A percentile compares a stretch with the other conserved stretches of the same genome.
Evolutionary conservation across 1,139 yeast species (phyloP).

Genomic region (Pichia sp.): DNA sequence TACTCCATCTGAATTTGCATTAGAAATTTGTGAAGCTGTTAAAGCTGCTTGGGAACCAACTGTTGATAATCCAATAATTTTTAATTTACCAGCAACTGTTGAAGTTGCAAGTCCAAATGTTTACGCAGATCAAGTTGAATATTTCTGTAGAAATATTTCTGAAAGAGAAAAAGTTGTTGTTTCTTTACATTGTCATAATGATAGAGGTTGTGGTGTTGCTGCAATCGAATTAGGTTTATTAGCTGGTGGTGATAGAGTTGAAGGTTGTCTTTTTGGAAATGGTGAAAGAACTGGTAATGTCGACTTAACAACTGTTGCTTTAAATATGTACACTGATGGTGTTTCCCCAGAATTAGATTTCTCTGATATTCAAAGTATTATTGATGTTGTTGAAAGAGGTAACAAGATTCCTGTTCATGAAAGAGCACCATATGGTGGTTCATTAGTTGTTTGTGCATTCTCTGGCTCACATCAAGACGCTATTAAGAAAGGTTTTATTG

Average conservation of each 20-base stretch:
- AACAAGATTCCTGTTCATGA: constrained; percentile 91
- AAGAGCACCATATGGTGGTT: constrained; percentile 96
- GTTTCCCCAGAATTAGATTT: constrained; percentile 81
- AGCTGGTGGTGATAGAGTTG: constrained; percentile 97
- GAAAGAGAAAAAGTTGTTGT: constrained; percentile 83
- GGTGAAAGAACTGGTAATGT: constrained; percentile 99
- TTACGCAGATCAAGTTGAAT: constrained; percentile 95
- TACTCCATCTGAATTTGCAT: constrained; percentile 75
- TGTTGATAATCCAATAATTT: constrained; percentile 76
- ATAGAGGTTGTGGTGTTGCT: constrained; percentile 97
- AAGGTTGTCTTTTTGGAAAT: constrained; percentile 94
- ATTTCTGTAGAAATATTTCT: constrained; percentile 67
- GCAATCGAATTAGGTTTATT: constrained; percentile 90
- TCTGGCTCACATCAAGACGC: constrained; percentile 98
- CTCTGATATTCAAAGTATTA: constrained; percentile 67
- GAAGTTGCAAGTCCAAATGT: constrained; percentile 92
- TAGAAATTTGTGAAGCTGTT: constrained; percentile 91
- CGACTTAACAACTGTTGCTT: constrained; percentile 85
- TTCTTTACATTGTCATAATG: constrained; percentile 93
- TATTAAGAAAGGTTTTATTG: constrained; percentile 80
- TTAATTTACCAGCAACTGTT: constrained; percentile 97
- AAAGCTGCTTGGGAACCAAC: constrained; percentile 89
- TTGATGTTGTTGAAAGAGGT: constrained; percentile 85
- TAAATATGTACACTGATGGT: constrained; percentile 93
- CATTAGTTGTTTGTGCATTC: constrained; percentile 92